Evolutionary conservation across 1,284 basidiomycete species (phyloP).

Genomic region (Mycena citricolor): DNA sequence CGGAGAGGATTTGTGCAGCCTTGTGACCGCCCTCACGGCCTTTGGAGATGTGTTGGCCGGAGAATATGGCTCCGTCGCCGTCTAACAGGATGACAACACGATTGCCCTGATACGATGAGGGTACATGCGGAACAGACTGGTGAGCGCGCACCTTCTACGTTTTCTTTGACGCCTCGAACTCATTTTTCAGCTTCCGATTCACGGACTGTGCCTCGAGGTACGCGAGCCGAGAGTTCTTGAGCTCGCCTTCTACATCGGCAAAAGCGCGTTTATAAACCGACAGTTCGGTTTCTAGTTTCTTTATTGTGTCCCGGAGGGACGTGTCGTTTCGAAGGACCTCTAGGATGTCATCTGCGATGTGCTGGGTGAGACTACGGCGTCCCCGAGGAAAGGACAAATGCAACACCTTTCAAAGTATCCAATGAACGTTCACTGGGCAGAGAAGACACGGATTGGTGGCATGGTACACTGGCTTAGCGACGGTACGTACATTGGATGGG

Average conservation of each 20-base stretch:
- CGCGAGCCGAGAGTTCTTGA: constrained; percentile 3
- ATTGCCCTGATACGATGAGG: constrained; percentile 36
- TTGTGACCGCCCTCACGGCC: constrained; percentile 58
- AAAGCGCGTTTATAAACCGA: constrained; percentile 15
- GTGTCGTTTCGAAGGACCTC: constrained; percentile 16
- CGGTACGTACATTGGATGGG: constrained; percentile 18
- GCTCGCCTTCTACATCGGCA: constrained; percentile 13
- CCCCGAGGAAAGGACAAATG: no score
- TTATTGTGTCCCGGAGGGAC: constrained; percentile 9
- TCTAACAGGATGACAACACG: constrained; percentile 62
- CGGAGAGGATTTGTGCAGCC: constrained; percentile 52
- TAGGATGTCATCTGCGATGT: constrained; percentile 16
- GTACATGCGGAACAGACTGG: no score
- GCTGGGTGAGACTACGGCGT: background rate
- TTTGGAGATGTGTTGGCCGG: constrained; percentile 47
- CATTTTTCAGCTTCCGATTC: constrained; percentile 10
- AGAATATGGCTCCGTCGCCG: constrained; percentile 67
- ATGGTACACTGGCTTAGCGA: background rate
- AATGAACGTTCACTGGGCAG: constrained; percentile 11
- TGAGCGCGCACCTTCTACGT: constrained; percentile 10
- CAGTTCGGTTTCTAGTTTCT: constrained; percentile 15
- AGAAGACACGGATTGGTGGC: background rate
- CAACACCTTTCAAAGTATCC: constrained; percentile 16
- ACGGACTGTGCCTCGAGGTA: constrained; percentile 6
- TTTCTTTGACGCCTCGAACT: constrained; percentile 5